Conservation (phyloP, 352 stramenopile genomes). For the Aphanomyces invadans region DNA sequence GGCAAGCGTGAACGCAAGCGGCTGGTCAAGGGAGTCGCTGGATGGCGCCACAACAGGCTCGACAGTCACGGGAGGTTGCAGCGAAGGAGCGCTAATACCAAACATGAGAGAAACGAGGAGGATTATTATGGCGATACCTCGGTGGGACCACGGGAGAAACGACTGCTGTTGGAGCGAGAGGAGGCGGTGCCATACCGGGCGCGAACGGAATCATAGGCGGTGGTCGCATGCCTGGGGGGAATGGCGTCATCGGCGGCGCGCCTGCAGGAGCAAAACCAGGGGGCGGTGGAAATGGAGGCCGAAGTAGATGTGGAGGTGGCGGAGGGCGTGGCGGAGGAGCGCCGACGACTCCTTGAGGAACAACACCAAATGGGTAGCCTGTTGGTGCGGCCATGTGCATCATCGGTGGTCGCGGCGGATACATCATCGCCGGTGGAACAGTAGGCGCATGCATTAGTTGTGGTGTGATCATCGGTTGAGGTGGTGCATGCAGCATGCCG, state of each 20-base stretch:
- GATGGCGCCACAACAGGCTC: not conserved
- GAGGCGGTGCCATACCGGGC: constrained; percentile 27
- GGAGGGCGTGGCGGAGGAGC: not conserved
- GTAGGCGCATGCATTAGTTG: not conserved
- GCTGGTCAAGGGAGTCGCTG: not conserved
- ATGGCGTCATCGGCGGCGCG: constrained; percentile 40
- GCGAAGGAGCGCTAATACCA: not conserved
- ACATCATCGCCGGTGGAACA: constrained; percentile 31
- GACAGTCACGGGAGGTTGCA: constrained; percentile 12
- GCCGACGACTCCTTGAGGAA: not conserved
- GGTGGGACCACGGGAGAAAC: not conserved
- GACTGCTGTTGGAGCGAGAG: not conserved
- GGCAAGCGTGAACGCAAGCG: constrained; percentile 17
- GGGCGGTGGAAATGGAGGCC: constrained; percentile 29
- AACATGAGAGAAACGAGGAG: not conserved
- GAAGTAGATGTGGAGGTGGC: not conserved
- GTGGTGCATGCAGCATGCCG: not conserved
- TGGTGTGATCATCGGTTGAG: not conserved
- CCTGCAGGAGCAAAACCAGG: constrained; percentile 37
- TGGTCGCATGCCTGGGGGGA: constrained; percentile 43
- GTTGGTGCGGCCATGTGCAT: constrained; percentile 1
- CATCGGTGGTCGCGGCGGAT: constrained; percentile 26
- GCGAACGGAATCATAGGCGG: constrained; percentile 29
- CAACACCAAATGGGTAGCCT: not conserved
- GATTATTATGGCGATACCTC: not conserved